Evolutionary conservation across 495 filamentous ascomycete genomes (phyloP).

Genomic region (Penicillium lagena): DNA sequence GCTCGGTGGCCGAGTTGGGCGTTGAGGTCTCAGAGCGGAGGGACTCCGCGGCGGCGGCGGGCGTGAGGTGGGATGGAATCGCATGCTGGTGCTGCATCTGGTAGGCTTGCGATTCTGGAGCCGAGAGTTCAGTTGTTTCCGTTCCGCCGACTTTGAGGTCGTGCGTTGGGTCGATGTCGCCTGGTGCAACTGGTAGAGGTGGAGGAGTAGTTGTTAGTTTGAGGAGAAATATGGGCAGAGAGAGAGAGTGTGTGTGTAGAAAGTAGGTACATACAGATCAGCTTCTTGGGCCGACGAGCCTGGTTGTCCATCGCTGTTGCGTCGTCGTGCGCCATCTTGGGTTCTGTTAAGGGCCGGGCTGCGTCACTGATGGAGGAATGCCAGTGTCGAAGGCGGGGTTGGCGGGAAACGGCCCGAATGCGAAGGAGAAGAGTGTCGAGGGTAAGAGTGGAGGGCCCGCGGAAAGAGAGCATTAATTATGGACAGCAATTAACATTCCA

Average conservation of each 20-base stretch:
- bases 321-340: constrained; percentile 10
- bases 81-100: constrained; percentile 37
- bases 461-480: constrained; percentile 1
- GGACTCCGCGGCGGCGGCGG: constrained; percentile 12
- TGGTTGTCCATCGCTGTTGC: constrained; percentile 2
- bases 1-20: constrained; percentile 29
- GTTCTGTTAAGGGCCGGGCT: not conserved
- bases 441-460: not conserved
- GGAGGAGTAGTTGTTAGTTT: constrained; percentile 10
- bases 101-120: constrained; percentile 56
- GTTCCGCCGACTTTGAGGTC: constrained; percentile 5
- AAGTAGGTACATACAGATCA: constrained; percentile 30
- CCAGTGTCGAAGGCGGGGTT: constrained; percentile 11
- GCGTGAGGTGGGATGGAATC: constrained; percentile 14
- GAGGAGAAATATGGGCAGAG: not conserved
- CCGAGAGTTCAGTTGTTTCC: constrained; percentile 14
- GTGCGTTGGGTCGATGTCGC: constrained; percentile 27
- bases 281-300: constrained; percentile 32
- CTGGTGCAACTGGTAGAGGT: constrained; percentile 32
- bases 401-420: constrained; percentile 7
- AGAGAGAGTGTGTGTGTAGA: not conserved
- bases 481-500: not conserved
- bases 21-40: constrained; percentile 30
- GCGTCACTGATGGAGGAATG: constrained; percentile 2
- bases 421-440: constrained; percentile 14